A percentile compares a stretch with the other conserved stretches of the same genome.
Conservation (phyloP, 2,329 filamentous ascomycete species). For the Podosphaera aphanis region DNA sequence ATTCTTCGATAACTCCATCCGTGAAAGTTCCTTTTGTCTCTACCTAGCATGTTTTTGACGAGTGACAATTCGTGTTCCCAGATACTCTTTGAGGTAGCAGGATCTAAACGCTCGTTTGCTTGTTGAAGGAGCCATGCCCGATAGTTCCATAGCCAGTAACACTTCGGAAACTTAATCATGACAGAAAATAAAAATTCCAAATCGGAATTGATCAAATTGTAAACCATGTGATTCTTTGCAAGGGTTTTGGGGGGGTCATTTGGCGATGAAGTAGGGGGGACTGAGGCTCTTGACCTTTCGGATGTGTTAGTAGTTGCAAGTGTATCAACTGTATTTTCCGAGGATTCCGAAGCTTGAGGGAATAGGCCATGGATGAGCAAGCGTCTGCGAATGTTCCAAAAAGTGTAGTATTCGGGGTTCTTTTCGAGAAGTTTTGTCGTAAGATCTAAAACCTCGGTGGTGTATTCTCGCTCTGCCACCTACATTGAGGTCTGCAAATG, state of each 20-base stretch:
- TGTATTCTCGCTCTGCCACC: slow-evolving; percentile 16
- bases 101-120: slow-evolving; percentile 38
- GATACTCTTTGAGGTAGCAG: slow-evolving; percentile 31
- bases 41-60: slow-evolving; percentile 66
- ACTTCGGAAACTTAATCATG: slow-evolving; percentile 72
- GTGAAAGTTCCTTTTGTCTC: slow-evolving; percentile 82
- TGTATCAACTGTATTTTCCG: slow-evolving; percentile 29
- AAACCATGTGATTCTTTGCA: slow-evolving; percentile 28
- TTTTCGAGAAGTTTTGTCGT: slow-evolving; percentile 49
- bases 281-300: slow-evolving; percentile 40
- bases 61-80: slow-evolving; percentile 72
- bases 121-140: slow-evolving; percentile 63
- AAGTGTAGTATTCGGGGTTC: slow-evolving; percentile 76
- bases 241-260: neutral
- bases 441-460: slow-evolving; percentile 34
- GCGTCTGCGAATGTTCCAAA: slow-evolving; percentile 71
- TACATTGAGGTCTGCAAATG: slow-evolving; percentile 3
- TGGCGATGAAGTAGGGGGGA: slow-evolving; percentile 29
- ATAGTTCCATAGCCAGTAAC: slow-evolving; percentile 99
- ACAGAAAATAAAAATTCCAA: slow-evolving; percentile 65
- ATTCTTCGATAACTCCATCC: slow-evolving; percentile 80
- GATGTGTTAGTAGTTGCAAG: slow-evolving; percentile 30
- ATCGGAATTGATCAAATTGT: slow-evolving; percentile 43
- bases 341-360: slow-evolving; percentile 28
- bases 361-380: slow-evolving; percentile 36